Evolutionary conservation across 495 filamentous ascomycete species (phyloP).

Genomic region (Talaromyces ruber): DNA sequence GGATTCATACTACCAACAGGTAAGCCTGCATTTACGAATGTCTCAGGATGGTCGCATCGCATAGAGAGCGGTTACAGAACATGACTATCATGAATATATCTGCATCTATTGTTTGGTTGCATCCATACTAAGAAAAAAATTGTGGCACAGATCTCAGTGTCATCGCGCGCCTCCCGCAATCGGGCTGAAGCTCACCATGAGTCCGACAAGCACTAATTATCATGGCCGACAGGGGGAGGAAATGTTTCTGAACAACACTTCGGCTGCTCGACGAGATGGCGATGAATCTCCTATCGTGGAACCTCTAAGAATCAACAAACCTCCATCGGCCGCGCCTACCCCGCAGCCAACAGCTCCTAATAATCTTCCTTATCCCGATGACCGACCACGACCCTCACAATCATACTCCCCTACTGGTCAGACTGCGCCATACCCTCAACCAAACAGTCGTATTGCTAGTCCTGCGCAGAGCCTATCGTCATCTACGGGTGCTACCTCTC

Average conservation of each 20-base stretch:
- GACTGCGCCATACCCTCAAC: conserved; percentile 36
- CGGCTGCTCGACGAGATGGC: conserved; percentile 29
- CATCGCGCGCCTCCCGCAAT: conserved; percentile 2
- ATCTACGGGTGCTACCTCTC: conserved; percentile 22
- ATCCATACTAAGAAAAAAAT: background rate
- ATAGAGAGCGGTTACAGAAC: background rate
- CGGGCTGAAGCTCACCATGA: conserved; percentile 20
- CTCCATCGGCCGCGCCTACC: conserved; percentile 44
- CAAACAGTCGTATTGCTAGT: conserved; percentile 20
- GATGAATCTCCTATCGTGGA: conserved; percentile 67
- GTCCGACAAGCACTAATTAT: conserved; percentile 28
- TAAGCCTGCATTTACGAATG: background rate
- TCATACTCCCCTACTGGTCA: conserved; percentile 20
- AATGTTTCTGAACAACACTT: conserved; percentile 55
- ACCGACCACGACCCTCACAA: conserved; percentile 43
- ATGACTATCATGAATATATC: background rate
- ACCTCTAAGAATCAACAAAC: conserved; percentile 80
- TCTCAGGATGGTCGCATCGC: background rate
- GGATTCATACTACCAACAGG: background rate
- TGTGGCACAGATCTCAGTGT: conserved; percentile 4
- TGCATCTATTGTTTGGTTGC: background rate
- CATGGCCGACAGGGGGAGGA: conserved; percentile 59
- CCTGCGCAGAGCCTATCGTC: conserved; percentile 26
- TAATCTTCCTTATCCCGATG: conserved; percentile 69
- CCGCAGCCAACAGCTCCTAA: conserved; percentile 28